Evolutionary conservation across 305 asterid genomes (phyloP).

Genomic region (Fraxinus floribunda): DNA sequence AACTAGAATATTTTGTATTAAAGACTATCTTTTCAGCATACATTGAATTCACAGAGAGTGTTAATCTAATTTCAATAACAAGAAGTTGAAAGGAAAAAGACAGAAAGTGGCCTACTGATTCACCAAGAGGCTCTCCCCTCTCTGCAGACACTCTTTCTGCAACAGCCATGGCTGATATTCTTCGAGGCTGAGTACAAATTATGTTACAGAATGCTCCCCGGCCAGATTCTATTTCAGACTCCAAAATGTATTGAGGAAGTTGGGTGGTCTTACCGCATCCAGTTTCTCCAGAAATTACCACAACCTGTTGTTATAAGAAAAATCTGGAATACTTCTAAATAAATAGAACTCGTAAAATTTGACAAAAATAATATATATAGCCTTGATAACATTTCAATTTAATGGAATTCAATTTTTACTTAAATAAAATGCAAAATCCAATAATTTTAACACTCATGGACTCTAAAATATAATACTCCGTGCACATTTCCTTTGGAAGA

Average conservation of each 20-base stretch:
- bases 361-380: not conserved
- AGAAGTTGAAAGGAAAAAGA: conserved; percentile 21
- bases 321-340: conserved; percentile 16
- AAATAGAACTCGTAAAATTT: conserved; percentile 17
- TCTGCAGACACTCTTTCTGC: conserved; percentile 96
- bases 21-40: conserved; percentile 21
- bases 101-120: conserved; percentile 64
- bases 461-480: conserved; percentile 1
- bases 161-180: conserved; percentile 96
- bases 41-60: conserved; percentile 11
- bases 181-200: conserved; percentile 96
- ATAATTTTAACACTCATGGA: not conserved
- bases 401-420: conserved; percentile 8
- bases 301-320: conserved; percentile 56
- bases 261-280: conserved; percentile 99
- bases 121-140: conserved; percentile 99
- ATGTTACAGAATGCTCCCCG: conserved; percentile 98
- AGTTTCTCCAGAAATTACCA: conserved; percentile 97
- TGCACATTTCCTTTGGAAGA: not conserved
- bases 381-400: not conserved
- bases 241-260: conserved; percentile 93
- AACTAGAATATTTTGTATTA: conserved; percentile 30
- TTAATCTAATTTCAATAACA: conserved; percentile 4
- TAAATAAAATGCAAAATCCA: not conserved
- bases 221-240: conserved; percentile 96